These are phyloP conservation scores for Crithidia expoeki DNA, from an alignment of 208 protist genomes.

Conservation along the genomic window DNA sequence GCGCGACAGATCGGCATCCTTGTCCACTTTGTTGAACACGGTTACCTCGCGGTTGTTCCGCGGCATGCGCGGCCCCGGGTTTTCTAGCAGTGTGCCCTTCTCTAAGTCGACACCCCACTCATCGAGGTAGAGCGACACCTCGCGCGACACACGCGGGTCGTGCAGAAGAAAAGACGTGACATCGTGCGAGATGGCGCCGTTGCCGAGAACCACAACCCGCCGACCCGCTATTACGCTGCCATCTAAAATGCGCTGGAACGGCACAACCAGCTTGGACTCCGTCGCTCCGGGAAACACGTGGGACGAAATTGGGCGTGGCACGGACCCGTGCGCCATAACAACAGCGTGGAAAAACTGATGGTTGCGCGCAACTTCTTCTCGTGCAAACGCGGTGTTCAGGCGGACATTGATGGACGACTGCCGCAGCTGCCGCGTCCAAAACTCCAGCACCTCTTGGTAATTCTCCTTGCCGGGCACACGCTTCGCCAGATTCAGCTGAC, in stretches of 20 bases:
- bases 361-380: constrained; percentile 75
- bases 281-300: constrained; percentile 69
- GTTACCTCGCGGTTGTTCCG: constrained; percentile 84
- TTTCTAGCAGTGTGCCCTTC: constrained; percentile 39
- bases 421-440: constrained; percentile 88
- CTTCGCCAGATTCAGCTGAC: constrained; percentile 95
- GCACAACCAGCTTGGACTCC: constrained; percentile 71
- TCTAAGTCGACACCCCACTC: constrained; percentile 90
- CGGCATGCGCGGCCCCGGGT: constrained; percentile 41
- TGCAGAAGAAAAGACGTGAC: constrained; percentile 86
- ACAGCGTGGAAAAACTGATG: constrained; percentile 87
- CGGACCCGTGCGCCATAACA: constrained; percentile 72
- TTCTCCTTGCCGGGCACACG: constrained; percentile 93
- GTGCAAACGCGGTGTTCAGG: constrained; percentile 74
- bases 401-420: constrained; percentile 82
- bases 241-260: constrained; percentile 78
- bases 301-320: constrained; percentile 68
- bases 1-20: constrained; percentile 80
- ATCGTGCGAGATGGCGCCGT: constrained; percentile 86
- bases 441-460: constrained; percentile 90
- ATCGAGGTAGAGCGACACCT: constrained; percentile 62
- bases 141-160: constrained; percentile 80
- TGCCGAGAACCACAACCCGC: constrained; percentile 83
- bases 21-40: constrained; percentile 77
- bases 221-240: constrained; percentile 78